Conservation (phyloP, 2,329 filamentous ascomycete species). For the Chlorencoelia australis region DNA sequence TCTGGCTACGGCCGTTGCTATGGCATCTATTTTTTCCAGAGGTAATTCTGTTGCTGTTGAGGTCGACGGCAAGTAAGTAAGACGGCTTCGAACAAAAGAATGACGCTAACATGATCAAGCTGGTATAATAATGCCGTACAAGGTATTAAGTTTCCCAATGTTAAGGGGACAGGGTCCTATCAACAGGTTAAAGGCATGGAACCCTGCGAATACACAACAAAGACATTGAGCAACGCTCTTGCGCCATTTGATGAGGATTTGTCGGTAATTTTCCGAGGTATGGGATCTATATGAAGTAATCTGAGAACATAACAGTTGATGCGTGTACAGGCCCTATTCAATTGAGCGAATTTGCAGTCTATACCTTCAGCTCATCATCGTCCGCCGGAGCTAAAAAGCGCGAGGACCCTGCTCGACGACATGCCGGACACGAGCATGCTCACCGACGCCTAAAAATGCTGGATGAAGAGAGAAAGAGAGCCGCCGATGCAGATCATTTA, state of each 20-base stretch:
- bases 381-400: constrained; percentile 28
- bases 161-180: constrained; percentile 52
- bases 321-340: constrained; percentile 51
- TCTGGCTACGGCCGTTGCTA: background rate
- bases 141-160: constrained; percentile 56
- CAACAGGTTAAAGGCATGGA: constrained; percentile 54
- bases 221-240: constrained; percentile 48
- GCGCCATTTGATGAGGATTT: constrained; percentile 64
- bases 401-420: constrained; percentile 20
- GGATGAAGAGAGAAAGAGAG: constrained; percentile 30
- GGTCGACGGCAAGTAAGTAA: constrained; percentile 21
- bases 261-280: constrained; percentile 13
- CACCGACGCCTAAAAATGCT: constrained; percentile 18
- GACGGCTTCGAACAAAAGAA: too few species aligned
- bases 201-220: constrained; percentile 42
- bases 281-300: background rate
- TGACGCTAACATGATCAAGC: too few species aligned
- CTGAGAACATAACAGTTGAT: constrained; percentile 1
- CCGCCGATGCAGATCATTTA: constrained; percentile 2
- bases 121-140: constrained; percentile 56
- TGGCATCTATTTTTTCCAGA: background rate
- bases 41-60: constrained; percentile 25
- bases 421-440: constrained; percentile 22
- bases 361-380: constrained; percentile 37
- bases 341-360: constrained; percentile 59